Evolutionary conservation across 208 protist genomes (phyloP).

Genomic region (Leishmania lainsoni): DNA sequence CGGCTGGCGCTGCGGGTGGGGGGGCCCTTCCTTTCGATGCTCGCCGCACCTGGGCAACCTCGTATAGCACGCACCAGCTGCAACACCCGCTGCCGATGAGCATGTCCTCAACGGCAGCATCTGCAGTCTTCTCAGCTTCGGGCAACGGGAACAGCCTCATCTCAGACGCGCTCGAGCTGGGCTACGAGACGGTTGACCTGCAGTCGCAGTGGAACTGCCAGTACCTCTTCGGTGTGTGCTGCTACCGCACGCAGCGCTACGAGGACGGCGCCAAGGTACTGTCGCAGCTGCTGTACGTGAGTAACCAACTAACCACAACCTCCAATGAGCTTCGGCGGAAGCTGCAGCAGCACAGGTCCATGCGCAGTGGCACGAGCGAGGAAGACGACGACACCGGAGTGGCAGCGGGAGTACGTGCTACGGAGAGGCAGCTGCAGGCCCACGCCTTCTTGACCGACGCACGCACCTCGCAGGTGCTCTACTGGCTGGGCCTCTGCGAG

Average conservation of each 20-base stretch:
- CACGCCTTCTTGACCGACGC: slow-evolving; percentile 33
- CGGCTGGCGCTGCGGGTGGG: slow-evolving; percentile 9
- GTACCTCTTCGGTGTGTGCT: slow-evolving; percentile 81
- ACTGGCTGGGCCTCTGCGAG: slow-evolving; percentile 71
- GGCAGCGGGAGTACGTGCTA: not conserved
- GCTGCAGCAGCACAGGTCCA: not conserved
- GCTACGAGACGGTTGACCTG: slow-evolving; percentile 40
- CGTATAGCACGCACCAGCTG: not conserved
- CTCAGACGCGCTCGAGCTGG: slow-evolving; percentile 11
- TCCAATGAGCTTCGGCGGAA: slow-evolving; percentile 15
- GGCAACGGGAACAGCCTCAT: not conserved
- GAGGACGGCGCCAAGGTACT: slow-evolving; percentile 61
- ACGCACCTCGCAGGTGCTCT: slow-evolving; percentile 41
- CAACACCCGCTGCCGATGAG: not conserved
- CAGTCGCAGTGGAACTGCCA: slow-evolving; percentile 71
- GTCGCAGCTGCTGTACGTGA: slow-evolving; percentile 48
- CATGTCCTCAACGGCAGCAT: not conserved
- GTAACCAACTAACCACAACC: slow-evolving; percentile 20
- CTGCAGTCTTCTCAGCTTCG: not conserved
- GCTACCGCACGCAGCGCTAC: slow-evolving; percentile 62
- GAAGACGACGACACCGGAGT: slow-evolving; percentile 2
- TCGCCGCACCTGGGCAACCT: slow-evolving; percentile 25
- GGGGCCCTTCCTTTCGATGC: slow-evolving; percentile 16
- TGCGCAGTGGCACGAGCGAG: not conserved
- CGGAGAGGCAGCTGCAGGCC: slow-evolving; percentile 9